Evolutionary conservation across 208 protist genomes (phyloP), one percentile per base, ranked within the genome.

Genomic region (Blechomonas ayalai): DNA sequence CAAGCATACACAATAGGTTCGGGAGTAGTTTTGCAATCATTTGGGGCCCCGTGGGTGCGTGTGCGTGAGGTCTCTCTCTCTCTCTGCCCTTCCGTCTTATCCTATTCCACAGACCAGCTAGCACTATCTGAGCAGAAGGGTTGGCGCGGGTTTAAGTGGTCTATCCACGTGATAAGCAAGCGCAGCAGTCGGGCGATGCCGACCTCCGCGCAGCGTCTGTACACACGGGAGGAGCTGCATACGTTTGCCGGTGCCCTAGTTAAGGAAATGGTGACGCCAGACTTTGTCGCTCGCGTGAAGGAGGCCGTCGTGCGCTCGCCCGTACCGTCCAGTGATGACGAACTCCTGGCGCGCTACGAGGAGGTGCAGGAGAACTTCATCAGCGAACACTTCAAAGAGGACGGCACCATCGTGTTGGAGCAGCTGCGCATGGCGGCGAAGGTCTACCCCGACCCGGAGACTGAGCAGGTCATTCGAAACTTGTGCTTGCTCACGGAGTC

Each of bases 301-400:
- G 46, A 43, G 4, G 51, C 48, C 0, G 58, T 65, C 27, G 23
- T 24, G 1, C 20, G 26, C 6, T 56, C 33, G 19, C 79, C 83
- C 4, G 26, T 71, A 4, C 75, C 75, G 8, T 16, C 23, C 19
- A 70, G 31, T 27, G 36, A 55, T 1, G 67, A 79, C 10, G 79
- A 64, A 7, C 46, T 92, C 10, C 61, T 92, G 26, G 43, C 52
- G 13, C 66, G 77, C 12, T 79, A 73, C 34, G 83, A 92, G 39
- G 45, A 60, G 9, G 67, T 77, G 31, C 83, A 89, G 47, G 63
- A 50, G 4, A 71, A 66, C 19, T 82, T 73, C 48, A 66, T 89
- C 41, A 36, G 9, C 42, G 37, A 9, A 5, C 12, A 18, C 31
- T 32, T 50, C 20, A 13, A 34, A 16, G 26, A 46, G 32, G 54